These are phyloP conservation scores for Pleurotus platypus DNA, from an alignment of 768 basidiomycete species.

Conservation along the genomic window DNA sequence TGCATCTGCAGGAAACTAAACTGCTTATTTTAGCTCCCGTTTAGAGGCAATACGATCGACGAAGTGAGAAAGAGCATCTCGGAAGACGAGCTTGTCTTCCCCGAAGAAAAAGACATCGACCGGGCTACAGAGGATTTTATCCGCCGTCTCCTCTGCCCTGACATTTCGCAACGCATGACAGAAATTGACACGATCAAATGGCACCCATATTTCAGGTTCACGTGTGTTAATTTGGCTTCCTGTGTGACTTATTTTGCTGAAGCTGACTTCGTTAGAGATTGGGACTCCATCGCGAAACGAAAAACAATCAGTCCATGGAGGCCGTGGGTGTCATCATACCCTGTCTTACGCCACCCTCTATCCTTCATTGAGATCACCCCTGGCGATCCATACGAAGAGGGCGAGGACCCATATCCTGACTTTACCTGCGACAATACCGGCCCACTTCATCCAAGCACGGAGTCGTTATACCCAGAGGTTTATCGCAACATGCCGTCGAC, in stretches of 20 bases:
- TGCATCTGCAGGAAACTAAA: no score
- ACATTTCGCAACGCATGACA: neutral
- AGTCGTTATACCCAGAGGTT: neutral
- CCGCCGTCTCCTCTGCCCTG: neutral
- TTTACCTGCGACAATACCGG: neutral
- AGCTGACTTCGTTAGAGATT: neutral
- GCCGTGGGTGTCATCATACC: neutral
- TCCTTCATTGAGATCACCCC: neutral
- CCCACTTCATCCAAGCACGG: neutral
- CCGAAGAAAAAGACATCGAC: neutral
- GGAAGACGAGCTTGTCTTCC: neutral
- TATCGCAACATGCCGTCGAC: constrained; percentile 10
- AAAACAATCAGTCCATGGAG: constrained; percentile 5
- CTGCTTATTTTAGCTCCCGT: neutral
- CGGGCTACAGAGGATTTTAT: neutral
- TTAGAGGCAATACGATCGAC: neutral
- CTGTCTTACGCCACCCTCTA: neutral
- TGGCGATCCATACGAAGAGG: neutral
- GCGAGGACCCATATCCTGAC: neutral
- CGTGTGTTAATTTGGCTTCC: neutral
- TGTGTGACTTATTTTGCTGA: no score
- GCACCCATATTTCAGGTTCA: neutral
- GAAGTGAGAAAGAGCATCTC: neutral
- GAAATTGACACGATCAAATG: neutral
- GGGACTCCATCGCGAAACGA: neutral